phyloP scores from a whole-genome alignment of 2,329 filamentous ascomycete genomes.

The Trichoderma koningii region DNA sequence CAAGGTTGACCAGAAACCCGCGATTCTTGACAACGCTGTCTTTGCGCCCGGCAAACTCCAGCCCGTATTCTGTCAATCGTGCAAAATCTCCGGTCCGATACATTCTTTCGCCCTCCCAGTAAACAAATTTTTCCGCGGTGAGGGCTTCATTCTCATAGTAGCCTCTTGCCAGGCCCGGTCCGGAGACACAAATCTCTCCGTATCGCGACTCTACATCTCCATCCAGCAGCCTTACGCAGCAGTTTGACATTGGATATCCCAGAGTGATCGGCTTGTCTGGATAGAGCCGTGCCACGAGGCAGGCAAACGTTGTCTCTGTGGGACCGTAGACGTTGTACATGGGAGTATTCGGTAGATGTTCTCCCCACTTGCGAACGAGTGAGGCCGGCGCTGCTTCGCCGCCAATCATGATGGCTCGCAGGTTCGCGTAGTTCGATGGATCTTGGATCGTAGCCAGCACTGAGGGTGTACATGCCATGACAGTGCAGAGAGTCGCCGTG shows the following conservation, averaged over 20 bases:
- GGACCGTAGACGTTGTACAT: constrained; percentile 9
- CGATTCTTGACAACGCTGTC: constrained; percentile 13
- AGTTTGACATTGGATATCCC: constrained; percentile 7
- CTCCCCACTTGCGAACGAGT: constrained; percentile 9
- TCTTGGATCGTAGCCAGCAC: constrained; percentile 10
- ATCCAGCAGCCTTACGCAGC: not conserved
- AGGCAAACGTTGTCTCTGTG: constrained; percentile 11
- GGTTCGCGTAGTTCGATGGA: not conserved
- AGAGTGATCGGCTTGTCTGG: constrained; percentile 8
- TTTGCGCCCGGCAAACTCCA: constrained; percentile 5
- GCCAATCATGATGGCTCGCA: constrained; percentile 8
- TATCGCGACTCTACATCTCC: constrained; percentile 1
- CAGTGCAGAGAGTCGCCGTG: not conserved
- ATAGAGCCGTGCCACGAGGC: not conserved
- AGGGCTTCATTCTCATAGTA: constrained; percentile 1
- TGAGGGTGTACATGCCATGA: constrained; percentile 3
- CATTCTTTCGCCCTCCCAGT: constrained; percentile 1
- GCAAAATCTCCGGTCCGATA: constrained; percentile 5
- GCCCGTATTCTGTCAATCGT: not conserved
- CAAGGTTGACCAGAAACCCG: constrained; percentile 2
- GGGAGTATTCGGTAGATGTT: not conserved
- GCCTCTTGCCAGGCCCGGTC: not conserved
- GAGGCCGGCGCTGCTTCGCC: constrained; percentile 5
- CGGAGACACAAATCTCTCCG: constrained; percentile 1
- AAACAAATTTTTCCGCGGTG: constrained; percentile 1